Percentiles rank a stretch among this genome's conserved stretches.
Conservation (phyloP, 345 rosid genomes). For the Firmiana major region DNA sequence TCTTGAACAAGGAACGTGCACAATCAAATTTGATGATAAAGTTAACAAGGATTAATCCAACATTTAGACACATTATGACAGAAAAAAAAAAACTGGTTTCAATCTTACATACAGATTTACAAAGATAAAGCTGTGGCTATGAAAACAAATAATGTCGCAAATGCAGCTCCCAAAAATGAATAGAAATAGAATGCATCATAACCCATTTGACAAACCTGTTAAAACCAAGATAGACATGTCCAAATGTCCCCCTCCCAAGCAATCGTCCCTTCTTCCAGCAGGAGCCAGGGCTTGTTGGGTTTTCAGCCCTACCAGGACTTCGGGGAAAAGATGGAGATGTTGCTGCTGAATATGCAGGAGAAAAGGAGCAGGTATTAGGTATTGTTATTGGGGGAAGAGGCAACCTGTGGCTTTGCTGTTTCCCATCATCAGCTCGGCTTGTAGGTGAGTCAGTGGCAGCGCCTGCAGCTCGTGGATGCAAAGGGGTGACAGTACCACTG, state of each 20-base stretch:
- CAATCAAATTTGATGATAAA: neutral
- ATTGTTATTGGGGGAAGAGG: conserved; percentile 82
- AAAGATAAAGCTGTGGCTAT: neutral
- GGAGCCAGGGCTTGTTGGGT: conserved; percentile 57
- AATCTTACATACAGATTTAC: neutral
- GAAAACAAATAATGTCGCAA: neutral
- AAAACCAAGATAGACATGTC: conserved; percentile 63
- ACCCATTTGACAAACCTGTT: conserved; percentile 38
- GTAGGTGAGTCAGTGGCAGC: conserved; percentile 54
- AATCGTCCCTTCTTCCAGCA: conserved; percentile 59
- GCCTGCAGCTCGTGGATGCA: conserved; percentile 85
- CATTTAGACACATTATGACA: neutral
- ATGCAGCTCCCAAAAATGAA: neutral
- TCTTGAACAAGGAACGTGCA: neutral
- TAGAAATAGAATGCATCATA: neutral
- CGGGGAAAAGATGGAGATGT: conserved; percentile 92
- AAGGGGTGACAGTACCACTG: conserved; percentile 95
- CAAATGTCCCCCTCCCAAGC: conserved; percentile 60
- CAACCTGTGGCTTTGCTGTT: conserved; percentile 73
- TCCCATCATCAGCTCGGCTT: conserved; percentile 70
- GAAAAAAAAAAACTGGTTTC: neutral
- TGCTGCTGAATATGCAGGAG: conserved; percentile 78
- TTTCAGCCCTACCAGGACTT: conserved; percentile 85
- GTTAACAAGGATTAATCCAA: neutral
- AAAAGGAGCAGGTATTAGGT: conserved; percentile 38